These are phyloP conservation scores for Colletotrichum noveboracense DNA, from an alignment of 2,329 filamentous ascomycete genomes.

Conservation along the genomic window DNA sequence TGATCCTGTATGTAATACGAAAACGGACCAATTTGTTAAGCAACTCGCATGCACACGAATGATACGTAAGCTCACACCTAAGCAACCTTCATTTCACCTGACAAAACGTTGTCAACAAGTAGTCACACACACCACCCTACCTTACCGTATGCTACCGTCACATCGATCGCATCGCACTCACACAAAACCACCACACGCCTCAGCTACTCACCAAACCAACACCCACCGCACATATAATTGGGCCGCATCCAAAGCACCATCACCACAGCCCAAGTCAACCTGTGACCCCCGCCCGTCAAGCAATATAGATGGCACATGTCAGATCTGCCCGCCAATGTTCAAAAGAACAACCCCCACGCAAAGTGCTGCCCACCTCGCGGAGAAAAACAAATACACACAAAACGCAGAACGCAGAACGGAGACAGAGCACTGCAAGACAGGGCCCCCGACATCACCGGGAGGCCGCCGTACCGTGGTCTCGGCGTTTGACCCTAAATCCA, in stretches of 20 bases:
- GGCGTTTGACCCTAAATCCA: neutral
- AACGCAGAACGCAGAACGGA: neutral
- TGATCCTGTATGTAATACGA: neutral
- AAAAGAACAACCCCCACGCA: neutral
- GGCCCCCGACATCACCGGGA: neutral
- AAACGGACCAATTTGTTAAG: neutral
- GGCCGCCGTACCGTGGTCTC: neutral
- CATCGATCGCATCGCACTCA: neutral
- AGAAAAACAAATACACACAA: neutral
- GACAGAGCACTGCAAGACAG: neutral
- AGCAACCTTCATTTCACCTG: neutral
- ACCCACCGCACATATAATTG: neutral
- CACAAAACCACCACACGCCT: neutral
- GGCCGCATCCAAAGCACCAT: neutral
- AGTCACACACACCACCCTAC: neutral
- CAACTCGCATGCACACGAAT: neutral
- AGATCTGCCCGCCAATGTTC: neutral
- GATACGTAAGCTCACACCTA: neutral
- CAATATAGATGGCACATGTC: neutral
- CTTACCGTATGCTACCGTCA: neutral
- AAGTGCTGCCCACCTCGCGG: neutral
- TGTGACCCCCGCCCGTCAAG: neutral
- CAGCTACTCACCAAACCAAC: neutral
- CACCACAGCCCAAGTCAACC: neutral
- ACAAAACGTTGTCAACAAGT: neutral